Percentiles rank a stretch among this genome's conserved stretches.
Evolutionary conservation across 257 asterid species (phyloP).

Genomic region (Coffea eugenioides): DNA sequence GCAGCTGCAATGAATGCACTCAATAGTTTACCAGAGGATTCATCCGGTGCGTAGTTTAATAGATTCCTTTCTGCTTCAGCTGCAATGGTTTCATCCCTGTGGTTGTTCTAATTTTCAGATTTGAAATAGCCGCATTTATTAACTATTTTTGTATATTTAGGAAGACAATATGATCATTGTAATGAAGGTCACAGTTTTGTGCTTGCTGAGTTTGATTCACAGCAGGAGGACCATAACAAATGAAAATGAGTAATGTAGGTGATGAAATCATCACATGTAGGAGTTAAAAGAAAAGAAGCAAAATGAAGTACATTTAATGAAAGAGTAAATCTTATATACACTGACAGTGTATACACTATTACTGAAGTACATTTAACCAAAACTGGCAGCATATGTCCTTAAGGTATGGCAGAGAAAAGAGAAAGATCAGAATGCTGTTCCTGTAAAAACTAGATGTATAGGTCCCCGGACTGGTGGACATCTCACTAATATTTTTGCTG

Average conservation of each 20-base stretch:
- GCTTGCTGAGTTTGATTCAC: not conserved
- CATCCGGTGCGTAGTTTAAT: conserved; percentile 56
- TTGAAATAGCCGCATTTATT: not conserved
- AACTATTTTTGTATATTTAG: not conserved
- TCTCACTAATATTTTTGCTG: not conserved
- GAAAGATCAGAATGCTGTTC: not conserved
- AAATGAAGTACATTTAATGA: not conserved
- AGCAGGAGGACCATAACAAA: not conserved
- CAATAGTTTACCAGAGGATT: conserved; percentile 73
- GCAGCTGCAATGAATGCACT: conserved; percentile 64
- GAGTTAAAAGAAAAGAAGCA: not conserved
- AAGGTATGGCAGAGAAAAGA: not conserved
- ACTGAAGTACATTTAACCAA: not conserved
- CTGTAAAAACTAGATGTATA: not conserved
- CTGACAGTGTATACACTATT: not conserved
- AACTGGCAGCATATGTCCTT: not conserved
- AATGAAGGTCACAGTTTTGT: not conserved
- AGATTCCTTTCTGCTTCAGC: conserved; percentile 14
- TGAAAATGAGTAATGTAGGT: not conserved
- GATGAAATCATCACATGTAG: not conserved
- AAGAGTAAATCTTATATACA: too few species aligned
- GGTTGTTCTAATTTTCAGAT: not conserved
- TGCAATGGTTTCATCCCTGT: not conserved
- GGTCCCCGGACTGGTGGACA: not conserved
- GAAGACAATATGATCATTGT: not conserved